Conservation (phyloP, 2,329 filamentous ascomycete species). For the Ceratocystis destructans region DNA sequence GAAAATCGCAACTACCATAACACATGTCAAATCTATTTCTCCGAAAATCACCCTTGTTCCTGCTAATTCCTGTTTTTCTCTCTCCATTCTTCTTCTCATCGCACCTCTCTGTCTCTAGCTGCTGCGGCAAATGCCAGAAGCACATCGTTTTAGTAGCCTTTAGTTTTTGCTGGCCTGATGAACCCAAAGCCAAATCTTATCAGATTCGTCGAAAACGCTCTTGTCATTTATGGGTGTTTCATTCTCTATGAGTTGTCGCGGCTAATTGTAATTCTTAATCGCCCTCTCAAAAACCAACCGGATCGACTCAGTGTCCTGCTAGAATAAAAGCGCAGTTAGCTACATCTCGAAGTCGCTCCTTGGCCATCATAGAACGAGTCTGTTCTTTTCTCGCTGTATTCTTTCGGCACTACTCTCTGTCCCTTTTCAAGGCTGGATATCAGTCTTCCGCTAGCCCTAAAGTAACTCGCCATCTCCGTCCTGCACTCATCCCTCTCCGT, state of each 20-base stretch:
- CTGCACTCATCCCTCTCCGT: not conserved
- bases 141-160: no score
- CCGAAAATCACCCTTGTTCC: constrained; percentile 5
- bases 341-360: not conserved
- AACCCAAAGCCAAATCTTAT: not conserved
- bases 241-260: not conserved
- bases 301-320: not conserved
- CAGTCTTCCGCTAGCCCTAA: not conserved
- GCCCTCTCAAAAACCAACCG: not conserved
- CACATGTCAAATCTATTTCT: constrained; percentile 8
- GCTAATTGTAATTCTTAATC: not conserved
- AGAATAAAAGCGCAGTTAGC: not conserved
- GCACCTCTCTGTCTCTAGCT: not conserved
- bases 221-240: not conserved
- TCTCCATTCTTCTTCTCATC: not conserved
- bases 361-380: not conserved
- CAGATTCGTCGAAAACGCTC: not conserved
- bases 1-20: not conserved
- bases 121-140: no score
- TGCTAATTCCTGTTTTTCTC: not conserved
- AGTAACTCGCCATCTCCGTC: not conserved
- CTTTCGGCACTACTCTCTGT: not conserved
- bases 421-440: not conserved
- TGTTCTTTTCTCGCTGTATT: not conserved
- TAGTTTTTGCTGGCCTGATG: not conserved